Percentiles rank a stretch among this genome's conserved stretches.
These are phyloP conservation scores for Talaromyces sp. DNA, from an alignment of 2,329 filamentous ascomycete species.

Conservation along the genomic window DNA sequence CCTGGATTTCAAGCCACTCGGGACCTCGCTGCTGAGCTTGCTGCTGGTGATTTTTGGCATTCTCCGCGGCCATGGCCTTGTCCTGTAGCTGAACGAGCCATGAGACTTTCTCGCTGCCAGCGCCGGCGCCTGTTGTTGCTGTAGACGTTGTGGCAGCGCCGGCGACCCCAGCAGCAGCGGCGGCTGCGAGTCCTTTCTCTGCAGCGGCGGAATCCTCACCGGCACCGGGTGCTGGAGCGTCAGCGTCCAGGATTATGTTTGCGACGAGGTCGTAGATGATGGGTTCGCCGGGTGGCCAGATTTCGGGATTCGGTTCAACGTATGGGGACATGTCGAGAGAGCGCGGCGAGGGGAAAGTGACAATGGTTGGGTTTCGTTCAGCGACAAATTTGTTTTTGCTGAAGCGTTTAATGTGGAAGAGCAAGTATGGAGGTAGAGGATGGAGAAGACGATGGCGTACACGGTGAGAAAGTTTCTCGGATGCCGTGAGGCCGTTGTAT, in stretches of 20 bases:
- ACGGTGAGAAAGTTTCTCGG: constrained; percentile 83
- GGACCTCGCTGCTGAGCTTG: constrained; percentile 45
- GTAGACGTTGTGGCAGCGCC: constrained; percentile 23
- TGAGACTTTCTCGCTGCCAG: constrained; percentile 83
- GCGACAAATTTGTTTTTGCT: constrained; percentile 93
- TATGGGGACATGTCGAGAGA: constrained; percentile 84
- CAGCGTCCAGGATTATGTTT: constrained; percentile 63
- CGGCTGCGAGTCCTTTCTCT: constrained; percentile 32
- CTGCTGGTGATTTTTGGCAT: constrained; percentile 22
- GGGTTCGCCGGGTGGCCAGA: constrained; percentile 69
- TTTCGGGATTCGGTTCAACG: constrained; percentile 74
- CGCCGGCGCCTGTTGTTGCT: constrained; percentile 58
- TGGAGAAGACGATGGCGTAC: constrained; percentile 85
- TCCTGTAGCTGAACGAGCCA: constrained; percentile 92
- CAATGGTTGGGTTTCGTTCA: constrained; percentile 95
- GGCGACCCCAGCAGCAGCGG: constrained; percentile 23
- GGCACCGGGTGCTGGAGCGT: constrained; percentile 60
- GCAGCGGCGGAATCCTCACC: constrained; percentile 31
- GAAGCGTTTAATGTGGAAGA: constrained; percentile 97
- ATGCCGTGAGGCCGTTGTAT: constrained; percentile 81
- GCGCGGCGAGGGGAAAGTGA: constrained; percentile 82
- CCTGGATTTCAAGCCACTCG: constrained; percentile 90
- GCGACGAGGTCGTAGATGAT: constrained; percentile 94
- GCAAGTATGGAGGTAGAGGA: constrained; percentile 81
- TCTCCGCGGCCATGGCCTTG: constrained; percentile 51